Percentiles rank a stretch among this genome's conserved stretches.
Evolutionary conservation across 768 basidiomycete genomes (phyloP).

Genomic region (Pleurotus tuber-regium): DNA sequence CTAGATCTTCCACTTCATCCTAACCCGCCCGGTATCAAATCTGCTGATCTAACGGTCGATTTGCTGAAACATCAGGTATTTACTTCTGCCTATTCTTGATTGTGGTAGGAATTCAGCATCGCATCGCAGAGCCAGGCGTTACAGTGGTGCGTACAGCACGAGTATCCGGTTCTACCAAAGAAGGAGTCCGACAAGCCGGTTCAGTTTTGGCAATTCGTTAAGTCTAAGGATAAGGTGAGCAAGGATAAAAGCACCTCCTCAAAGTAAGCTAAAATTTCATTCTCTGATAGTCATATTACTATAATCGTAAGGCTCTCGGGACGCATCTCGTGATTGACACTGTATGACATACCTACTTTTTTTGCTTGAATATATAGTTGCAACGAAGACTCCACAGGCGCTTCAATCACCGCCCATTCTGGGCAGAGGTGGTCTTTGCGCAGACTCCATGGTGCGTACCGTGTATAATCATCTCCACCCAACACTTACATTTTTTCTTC

Average conservation of each 20-base stretch:
- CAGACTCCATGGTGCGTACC: conserved; percentile 76
- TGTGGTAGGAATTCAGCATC: neutral
- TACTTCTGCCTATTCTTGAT: neutral
- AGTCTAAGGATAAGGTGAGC: conserved; percentile 49
- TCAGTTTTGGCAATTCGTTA: conserved; percentile 85
- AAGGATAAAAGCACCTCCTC: neutral
- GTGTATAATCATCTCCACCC: neutral
- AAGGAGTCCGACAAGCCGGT: conserved; percentile 68
- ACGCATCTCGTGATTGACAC: too few species aligned
- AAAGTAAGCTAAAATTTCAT: too few species aligned
- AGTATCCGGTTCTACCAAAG: conserved; percentile 74
- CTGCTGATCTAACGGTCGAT: conserved; percentile 66
- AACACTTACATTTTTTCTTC: conserved; percentile 1
- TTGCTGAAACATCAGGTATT: conserved; percentile 79
- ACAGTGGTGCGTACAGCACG: conserved; percentile 80
- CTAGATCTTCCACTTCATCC: conserved; percentile 68
- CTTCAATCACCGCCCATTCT: conserved; percentile 47
- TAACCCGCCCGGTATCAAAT: conserved; percentile 66
- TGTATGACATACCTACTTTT: too few species aligned
- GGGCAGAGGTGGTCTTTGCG: conserved; percentile 84
- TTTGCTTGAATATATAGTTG: conserved; percentile 53
- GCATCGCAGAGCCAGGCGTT: conserved; percentile 68
- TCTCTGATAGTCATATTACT: conserved; percentile 54
- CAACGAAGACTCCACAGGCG: conserved; percentile 77
- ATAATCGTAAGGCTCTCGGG: conserved; percentile 60